Base-by-base conservation (phyloP, 164 flowering plant genomes). In the Tetracentron sinense region DNA sequence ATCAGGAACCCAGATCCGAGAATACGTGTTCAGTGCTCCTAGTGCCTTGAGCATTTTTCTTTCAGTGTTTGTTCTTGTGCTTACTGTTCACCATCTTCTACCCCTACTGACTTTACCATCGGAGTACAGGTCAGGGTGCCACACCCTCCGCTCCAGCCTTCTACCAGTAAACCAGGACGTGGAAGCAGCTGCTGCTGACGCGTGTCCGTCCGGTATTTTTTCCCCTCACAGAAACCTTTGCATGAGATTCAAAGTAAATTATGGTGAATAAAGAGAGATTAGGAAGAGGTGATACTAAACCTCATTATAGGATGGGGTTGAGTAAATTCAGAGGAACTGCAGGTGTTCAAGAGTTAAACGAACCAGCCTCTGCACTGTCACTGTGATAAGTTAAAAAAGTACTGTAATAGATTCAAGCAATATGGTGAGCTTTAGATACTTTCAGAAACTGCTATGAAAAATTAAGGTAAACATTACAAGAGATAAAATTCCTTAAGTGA, bases 321-420 rank as follows among this genome's bases (percentile, higher is more conserved):
- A 70, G 76, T 84, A 93, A 33, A 77, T 71, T 17, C 54, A 52
- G 19, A 75, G 69, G 61, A 83, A 93, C 7, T 25, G 69, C 22
- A 89, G 96, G 63, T 93, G 94, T 50, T 81, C 82, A 17, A 79
- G 48, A 52, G 98, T 93, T 67, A 79, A 59, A 22, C 84, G 85
- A 7, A 90, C 94, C 65, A 93, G 77, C 75, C 68, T 84, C 98
- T 93, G 98, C 83, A 77, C 69, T 68, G 73, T 76, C 84, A 82
- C 67, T 57, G 60, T 19, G 68, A 69, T 60, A 71, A 75, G 55
- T 61, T 20, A 69, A 52, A 54, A 52, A 69, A n/a, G n/a, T n/a
- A n/a, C n/a, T n/a, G n/a, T n/a, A n/a, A n/a, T n/a, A 47, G 48
- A 69, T 46, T 29, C 35, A 56, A 26, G 21, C 25, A 35, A 56